Percentiles rank a stretch among this genome's conserved stretches.
These are phyloP conservation scores for Moesziomyces globuligerus DNA, from an alignment of 1,284 basidiomycete genomes.

Conservation along the genomic window DNA sequence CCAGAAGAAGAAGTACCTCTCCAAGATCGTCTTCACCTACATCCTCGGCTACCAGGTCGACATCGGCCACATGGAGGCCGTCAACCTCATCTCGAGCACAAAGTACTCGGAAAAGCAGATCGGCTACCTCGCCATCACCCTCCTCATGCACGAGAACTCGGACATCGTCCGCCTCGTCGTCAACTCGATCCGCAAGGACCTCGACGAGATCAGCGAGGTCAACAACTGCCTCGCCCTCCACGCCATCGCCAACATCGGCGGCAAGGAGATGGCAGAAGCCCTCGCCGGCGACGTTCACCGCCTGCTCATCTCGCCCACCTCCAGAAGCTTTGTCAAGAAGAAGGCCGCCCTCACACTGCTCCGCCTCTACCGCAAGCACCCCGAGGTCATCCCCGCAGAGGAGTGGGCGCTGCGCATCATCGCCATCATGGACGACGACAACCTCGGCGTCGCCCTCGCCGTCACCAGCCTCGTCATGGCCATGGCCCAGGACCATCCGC, in stretches of 20 bases:
- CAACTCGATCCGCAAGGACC: conserved; percentile 96
- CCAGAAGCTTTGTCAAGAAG: conserved; percentile 94
- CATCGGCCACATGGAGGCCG: conserved; percentile 98
- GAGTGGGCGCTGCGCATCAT: conserved; percentile 97
- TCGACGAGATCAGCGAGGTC: conserved; percentile 93
- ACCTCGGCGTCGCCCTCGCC: conserved; percentile 90
- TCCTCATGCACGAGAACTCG: conserved; percentile 98
- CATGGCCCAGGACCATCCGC: conserved; percentile 90
- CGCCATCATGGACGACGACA: conserved; percentile 90
- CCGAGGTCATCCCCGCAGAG: conserved; percentile 86
- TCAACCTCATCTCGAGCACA: conserved; percentile 92
- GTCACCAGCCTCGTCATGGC: conserved; percentile 94
- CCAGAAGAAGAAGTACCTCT: conserved; percentile 94
- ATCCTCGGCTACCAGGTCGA: conserved; percentile 99
- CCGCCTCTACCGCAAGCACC: conserved; percentile 93
- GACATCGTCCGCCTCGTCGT: conserved; percentile 94
- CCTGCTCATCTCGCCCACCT: conserved; percentile 93
- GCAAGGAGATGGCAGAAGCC: conserved; percentile 97
- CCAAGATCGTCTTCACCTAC: conserved; percentile 98
- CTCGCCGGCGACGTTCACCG: conserved; percentile 92
- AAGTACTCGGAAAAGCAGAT: conserved; percentile 99
- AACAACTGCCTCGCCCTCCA: conserved; percentile 96
- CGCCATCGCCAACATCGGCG: conserved; percentile 97
- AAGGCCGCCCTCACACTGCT: conserved; percentile 95
- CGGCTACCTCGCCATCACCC: conserved; percentile 94